A percentile compares a stretch with the other conserved stretches of the same genome.
Conservation (phyloP, 768 basidiomycete genomes). For the Leccinum aurantiacum region DNA sequence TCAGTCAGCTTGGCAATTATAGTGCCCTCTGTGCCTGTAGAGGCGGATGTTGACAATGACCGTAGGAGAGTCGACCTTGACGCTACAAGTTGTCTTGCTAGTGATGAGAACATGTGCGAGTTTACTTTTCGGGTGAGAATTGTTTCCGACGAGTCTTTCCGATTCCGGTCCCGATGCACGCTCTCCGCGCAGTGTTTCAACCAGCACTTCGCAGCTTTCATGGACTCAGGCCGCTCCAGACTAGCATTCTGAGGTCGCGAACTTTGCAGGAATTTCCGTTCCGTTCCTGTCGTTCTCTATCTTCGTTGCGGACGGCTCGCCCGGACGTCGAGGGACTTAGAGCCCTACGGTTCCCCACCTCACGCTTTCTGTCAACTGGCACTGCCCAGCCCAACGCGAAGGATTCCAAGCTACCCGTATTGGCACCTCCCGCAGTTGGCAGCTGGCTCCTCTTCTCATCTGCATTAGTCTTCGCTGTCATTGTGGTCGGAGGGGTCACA, state of each 20-base stretch:
- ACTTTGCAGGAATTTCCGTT: conserved; percentile 1
- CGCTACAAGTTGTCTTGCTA: conserved; percentile 36
- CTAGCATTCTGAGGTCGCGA: conserved; percentile 11
- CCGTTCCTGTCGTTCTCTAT: conserved; percentile 6
- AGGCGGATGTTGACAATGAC: conserved; percentile 25
- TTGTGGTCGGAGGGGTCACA: conserved; percentile 95
- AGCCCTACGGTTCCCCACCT: conserved; percentile 25
- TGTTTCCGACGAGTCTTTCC: not conserved
- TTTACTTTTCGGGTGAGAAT: not conserved
- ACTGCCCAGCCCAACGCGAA: conserved; percentile 15
- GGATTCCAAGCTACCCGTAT: conserved; percentile 45
- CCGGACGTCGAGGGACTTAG: not conserved
- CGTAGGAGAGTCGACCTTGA: conserved; percentile 29
- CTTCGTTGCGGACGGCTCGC: conserved; percentile 5
- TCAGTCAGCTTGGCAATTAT: conserved; percentile 73
- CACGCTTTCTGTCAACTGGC: conserved; percentile 43
- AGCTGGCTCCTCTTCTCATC: conserved; percentile 87
- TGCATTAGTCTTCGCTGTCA: conserved; percentile 83
- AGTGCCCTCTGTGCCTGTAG: conserved; percentile 42
- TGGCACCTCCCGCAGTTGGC: conserved; percentile 70
- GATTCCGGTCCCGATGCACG: conserved; percentile 16
- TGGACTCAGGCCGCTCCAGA: conserved; percentile 1
- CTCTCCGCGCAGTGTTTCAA: conserved; percentile 22
- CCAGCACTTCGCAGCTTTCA: conserved; percentile 15
- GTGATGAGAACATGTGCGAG: conserved; percentile 17